Evolutionary conservation across 805 yeast species (phyloP).

Genomic region (Lipomyces orientalis): DNA sequence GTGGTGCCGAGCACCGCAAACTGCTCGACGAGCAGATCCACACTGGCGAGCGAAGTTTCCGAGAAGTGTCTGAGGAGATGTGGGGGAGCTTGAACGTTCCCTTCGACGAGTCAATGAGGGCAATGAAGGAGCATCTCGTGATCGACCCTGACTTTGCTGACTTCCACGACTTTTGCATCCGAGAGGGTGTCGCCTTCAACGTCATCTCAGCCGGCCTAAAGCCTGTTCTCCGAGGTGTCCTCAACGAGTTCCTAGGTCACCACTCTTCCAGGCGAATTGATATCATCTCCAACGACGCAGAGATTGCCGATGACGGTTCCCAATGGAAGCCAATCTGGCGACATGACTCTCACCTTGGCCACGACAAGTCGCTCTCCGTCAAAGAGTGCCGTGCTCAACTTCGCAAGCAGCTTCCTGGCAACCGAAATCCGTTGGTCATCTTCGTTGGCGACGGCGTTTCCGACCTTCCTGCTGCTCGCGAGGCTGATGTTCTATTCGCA

Average conservation of each 20-base stretch:
- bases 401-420: conserved; percentile 37
- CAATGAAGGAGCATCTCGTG: conserved; percentile 46
- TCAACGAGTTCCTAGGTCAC: conserved; percentile 49
- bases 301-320: conserved; percentile 46
- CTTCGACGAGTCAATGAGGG: conserved; percentile 47
- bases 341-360: conserved; percentile 52
- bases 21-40: conserved; percentile 49
- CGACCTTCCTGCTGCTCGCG: conserved; percentile 53
- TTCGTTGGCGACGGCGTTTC: conserved; percentile 65
- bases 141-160: conserved; percentile 50
- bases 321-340: conserved; percentile 51
- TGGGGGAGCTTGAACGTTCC: conserved; percentile 53
- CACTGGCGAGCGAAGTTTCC: conserved; percentile 46
- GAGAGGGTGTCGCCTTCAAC: conserved; percentile 49
- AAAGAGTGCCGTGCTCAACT: conserved; percentile 46
- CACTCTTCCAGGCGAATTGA: conserved; percentile 48
- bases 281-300: conserved; percentile 51
- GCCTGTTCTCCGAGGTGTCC: conserved; percentile 51
- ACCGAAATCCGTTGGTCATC: conserved; percentile 50
- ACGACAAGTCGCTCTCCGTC: conserved; percentile 52
- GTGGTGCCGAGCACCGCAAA: conserved; percentile 49
- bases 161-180: conserved; percentile 48
- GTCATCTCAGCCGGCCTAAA: conserved; percentile 53
- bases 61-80: conserved; percentile 52
- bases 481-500: conserved; percentile 53